Percentiles rank a stretch among this genome's conserved stretches.
Conservation (phyloP, 768 basidiomycete genomes). For the Erythrobasidium yunnanense region DNA sequence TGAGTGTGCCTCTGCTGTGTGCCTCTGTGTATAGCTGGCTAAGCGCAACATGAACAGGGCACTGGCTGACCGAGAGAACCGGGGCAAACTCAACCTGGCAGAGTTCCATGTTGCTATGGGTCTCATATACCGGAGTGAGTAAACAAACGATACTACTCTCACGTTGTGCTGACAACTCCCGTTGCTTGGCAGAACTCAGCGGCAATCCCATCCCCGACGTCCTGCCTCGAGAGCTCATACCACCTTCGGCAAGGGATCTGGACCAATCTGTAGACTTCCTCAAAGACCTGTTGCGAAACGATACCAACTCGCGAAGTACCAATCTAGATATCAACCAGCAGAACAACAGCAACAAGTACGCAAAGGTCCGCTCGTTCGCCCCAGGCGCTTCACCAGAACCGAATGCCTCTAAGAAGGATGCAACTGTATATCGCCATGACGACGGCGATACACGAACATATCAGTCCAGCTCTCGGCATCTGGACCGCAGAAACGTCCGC, state of each 20-base stretch:
- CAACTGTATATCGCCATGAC: constrained; percentile 78
- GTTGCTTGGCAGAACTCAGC: constrained; percentile 77
- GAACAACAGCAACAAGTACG: constrained; percentile 47
- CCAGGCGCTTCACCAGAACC: constrained; percentile 22
- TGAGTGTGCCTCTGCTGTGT: constrained; percentile 43
- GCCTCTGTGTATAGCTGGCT: constrained; percentile 16
- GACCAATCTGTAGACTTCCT: constrained; percentile 79
- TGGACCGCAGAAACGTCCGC: constrained; percentile 72
- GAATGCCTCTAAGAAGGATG: constrained; percentile 51
- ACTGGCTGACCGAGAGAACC: constrained; percentile 81
- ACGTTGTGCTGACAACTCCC: too few species aligned
- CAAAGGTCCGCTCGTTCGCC: constrained; percentile 60
- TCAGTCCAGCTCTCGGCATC: constrained; percentile 66
- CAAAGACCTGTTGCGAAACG: constrained; percentile 74
- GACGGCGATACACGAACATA: constrained; percentile 60
- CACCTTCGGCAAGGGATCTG: constrained; percentile 80
- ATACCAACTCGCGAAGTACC: constrained; percentile 56
- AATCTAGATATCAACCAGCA: constrained; percentile 2
- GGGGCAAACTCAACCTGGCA: constrained; percentile 84
- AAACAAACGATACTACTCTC: too few species aligned
- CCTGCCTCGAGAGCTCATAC: constrained; percentile 78
- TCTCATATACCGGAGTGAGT: constrained; percentile 85
- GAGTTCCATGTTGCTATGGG: constrained; percentile 99
- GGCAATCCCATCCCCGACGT: constrained; percentile 79
- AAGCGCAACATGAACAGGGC: constrained; percentile 50